Evolutionary conservation across 2,329 filamentous ascomycete species (phyloP).

Genomic region (Cladobotryum mycophilum): DNA sequence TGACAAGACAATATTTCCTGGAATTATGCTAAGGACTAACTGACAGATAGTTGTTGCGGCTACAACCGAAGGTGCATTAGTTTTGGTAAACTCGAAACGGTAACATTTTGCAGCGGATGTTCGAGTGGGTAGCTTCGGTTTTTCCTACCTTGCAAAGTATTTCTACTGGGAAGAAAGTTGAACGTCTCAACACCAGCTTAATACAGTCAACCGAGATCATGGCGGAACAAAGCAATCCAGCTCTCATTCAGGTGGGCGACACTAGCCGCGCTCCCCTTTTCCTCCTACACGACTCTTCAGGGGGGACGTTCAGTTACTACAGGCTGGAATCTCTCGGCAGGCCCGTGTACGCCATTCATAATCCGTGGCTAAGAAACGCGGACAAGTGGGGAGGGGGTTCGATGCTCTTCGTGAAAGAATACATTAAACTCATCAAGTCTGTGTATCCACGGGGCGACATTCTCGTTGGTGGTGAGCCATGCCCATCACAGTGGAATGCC

Average conservation of each 20-base stretch:
- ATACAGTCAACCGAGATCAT: not conserved
- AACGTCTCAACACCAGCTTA: too few relatives aligned
- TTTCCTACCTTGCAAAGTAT: too few relatives aligned
- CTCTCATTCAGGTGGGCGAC: constrained; percentile 1
- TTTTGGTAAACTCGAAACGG: too few relatives aligned
- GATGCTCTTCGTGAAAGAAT: not conserved
- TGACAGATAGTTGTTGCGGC: too few relatives aligned
- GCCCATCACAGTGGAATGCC: not conserved
- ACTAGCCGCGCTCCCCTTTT: not conserved
- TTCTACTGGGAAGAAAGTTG: too few relatives aligned
- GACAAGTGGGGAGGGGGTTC: not conserved
- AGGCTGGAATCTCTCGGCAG: not conserved
- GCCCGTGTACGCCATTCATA: not conserved
- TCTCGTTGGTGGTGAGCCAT: constrained; percentile 1
- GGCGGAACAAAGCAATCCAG: not conserved
- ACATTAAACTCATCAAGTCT: constrained; percentile 2
- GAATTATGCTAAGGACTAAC: too few relatives aligned
- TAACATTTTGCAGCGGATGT: too few relatives aligned
- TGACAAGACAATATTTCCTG: too few relatives aligned
- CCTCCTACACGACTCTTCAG: constrained; percentile 1
- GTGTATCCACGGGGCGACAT: not conserved
- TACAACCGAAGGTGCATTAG: too few relatives aligned
- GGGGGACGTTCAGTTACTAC: constrained; percentile 1
- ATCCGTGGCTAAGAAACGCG: not conserved
- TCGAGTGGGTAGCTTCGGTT: too few relatives aligned